Evolutionary conservation across 257 asterid genomes (phyloP).

Genomic region (Scutellaria baicalensis): DNA sequence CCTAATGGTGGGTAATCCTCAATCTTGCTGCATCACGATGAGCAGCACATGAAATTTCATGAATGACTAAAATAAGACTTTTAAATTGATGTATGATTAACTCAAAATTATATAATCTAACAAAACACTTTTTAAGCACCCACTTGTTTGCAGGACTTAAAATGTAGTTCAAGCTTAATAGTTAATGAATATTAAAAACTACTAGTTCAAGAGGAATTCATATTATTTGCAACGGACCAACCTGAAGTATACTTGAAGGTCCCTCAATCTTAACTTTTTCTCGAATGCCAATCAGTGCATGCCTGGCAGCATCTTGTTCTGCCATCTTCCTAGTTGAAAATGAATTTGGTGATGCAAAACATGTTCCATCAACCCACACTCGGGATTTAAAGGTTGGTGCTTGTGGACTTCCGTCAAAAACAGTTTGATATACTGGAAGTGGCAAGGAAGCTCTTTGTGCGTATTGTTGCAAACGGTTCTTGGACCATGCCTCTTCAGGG

Average conservation of each 20-base stretch:
- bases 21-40: background rate
- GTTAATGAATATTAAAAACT: background rate
- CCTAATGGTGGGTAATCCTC: background rate
- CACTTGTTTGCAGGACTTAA: background rate
- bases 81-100: background rate
- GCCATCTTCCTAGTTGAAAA: slow-evolving; percentile 34
- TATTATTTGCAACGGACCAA: slow-evolving; percentile 1
- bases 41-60: background rate
- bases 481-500: background rate
- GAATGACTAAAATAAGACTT: background rate
- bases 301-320: slow-evolving; percentile 50
- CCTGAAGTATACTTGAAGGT: slow-evolving; percentile 29
- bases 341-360: slow-evolving; percentile 20
- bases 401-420: slow-evolving; percentile 7
- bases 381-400: slow-evolving; percentile 28
- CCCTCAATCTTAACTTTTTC: slow-evolving; percentile 36
- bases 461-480: slow-evolving; percentile 15
- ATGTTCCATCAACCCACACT: slow-evolving; percentile 38
- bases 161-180: background rate
- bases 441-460: slow-evolving; percentile 17
- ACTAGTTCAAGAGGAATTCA: background rate
- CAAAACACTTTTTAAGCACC: background rate
- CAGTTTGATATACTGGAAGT: slow-evolving; percentile 18
- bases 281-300: slow-evolving; percentile 28
- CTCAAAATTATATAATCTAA: background rate